A percentile compares a stretch with the other conserved stretches of the same genome.
Evolutionary conservation across 2,329 filamentous ascomycete genomes (phyloP).

Genomic region (Ambrosiella xylebori): DNA sequence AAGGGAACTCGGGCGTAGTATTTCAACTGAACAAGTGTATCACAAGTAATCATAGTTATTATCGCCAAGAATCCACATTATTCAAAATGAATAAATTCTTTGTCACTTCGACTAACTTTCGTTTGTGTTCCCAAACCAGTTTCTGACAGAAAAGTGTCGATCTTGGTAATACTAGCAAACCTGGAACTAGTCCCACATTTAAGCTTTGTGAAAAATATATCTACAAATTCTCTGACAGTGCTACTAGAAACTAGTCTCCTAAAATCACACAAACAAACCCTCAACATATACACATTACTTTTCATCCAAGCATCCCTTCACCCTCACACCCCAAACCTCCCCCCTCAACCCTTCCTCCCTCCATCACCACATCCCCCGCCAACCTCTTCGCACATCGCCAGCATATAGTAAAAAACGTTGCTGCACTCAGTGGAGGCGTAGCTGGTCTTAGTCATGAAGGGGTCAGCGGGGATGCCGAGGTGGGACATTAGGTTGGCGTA

Average conservation of each 20-base stretch:
- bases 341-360: background rate
- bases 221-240: background rate
- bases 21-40: too few relatives aligned
- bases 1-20: too few relatives aligned
- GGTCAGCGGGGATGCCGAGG: background rate
- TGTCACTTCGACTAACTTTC: too few relatives aligned
- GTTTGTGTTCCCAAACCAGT: too few relatives aligned
- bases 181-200: too few relatives aligned
- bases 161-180: too few relatives aligned
- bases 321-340: background rate
- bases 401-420: slow-evolving; percentile 30
- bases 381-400: slow-evolving; percentile 28
- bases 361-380: slow-evolving; percentile 11
- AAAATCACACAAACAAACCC: too few relatives aligned
- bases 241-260: too few relatives aligned
- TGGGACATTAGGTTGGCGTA: background rate
- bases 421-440: background rate
- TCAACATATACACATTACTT: background rate
- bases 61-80: too few relatives aligned
- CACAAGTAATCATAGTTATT: too few relatives aligned
- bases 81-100: too few relatives aligned
- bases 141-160: too few relatives aligned
- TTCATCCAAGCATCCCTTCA: background rate
- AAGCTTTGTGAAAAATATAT: background rate
- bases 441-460: background rate